phyloP scores from a whole-genome alignment of 371 early-diverging fungal species.

The Zopfochytrium polystomum region DNA sequence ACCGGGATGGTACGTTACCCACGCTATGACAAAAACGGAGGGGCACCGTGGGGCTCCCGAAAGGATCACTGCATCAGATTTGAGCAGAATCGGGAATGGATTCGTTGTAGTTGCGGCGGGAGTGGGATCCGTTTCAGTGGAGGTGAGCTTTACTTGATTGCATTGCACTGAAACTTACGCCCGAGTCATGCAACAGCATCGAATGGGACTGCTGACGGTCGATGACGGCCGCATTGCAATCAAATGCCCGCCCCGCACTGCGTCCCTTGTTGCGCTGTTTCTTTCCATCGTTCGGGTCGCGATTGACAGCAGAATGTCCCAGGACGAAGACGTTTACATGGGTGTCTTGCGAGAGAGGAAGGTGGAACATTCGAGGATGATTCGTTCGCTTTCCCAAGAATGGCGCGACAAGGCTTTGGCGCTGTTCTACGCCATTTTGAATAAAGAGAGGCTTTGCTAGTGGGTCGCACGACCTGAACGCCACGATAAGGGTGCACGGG shows the following conservation, averaged over 20 bases:
- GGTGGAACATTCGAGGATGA: no score
- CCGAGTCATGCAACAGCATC: background rate
- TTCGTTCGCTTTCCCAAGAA: no score
- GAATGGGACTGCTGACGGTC: background rate
- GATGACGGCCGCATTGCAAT: background rate
- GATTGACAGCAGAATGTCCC: no score
- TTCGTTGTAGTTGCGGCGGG: constrained; percentile 1
- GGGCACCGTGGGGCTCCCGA: background rate
- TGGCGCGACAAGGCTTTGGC: no score
- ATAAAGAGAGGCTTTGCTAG: no score
- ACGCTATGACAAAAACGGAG: constrained; percentile 7
- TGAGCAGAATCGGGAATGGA: constrained; percentile 12
- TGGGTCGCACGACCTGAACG: no score
- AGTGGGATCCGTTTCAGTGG: background rate
- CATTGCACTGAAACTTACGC: background rate
- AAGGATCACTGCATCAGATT: constrained; percentile 22
- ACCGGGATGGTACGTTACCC: constrained; percentile 12
- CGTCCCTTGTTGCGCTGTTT: background rate
- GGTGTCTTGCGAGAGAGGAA: no score
- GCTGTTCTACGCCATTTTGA: no score
- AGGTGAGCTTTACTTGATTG: constrained; percentile 10
- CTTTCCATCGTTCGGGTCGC: background rate
- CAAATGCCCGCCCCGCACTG: background rate
- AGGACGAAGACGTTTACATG: no score
- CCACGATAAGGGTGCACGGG: no score